Evolutionary conservation across 306 rosid species (phyloP), one percentile per base, ranked within the genome.

Genomic region (Quercus variabilis): DNA sequence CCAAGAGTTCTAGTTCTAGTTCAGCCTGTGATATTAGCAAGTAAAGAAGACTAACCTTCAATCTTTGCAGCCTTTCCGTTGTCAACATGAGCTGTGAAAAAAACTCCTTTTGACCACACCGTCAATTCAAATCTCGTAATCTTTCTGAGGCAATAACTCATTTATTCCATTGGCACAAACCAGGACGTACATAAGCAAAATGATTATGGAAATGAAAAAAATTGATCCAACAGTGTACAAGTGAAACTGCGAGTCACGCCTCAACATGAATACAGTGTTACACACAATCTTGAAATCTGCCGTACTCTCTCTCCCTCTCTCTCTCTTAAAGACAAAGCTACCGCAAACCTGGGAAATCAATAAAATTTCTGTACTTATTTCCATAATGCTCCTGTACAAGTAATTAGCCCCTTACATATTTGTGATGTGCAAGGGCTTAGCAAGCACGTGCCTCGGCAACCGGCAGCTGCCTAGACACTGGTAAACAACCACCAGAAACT

Each of bases 371-470:
- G 43, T 43, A 75, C 82, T 86, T 85, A 85, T 83, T 90, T 80
- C 43, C 83, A 71, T 60, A 55, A 55, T 60, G 74, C 76, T 82
- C 80, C 85, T 78, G 79, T 81, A 85, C 89, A 87, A 67, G 78
- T 83, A 86, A 80, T 87, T 78, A 31, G 79, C 78, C 72, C 60
- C 76, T 59, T 76, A 74, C 59, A 59, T 7, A 23, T 54, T 49
- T 71, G 62, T 71, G 73, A 76, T 46, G 65, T 77, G 59, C 31
- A 52, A 5, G 35, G 80, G 80, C 83, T 91, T 83, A 95, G 83
- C 98, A 95, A 46, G 99, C 99, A 12, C 97, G 95, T 9, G 99
- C 91, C 87, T 92, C 97, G 0, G 98, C 84, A 58, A 91, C 92
- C 1, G 97, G 92, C 73, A 95, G 70, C 80, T 92, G 90, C 91